Conservation (phyloP, 2,329 filamentous ascomycete genomes). For the Cercospora sp. region DNA sequence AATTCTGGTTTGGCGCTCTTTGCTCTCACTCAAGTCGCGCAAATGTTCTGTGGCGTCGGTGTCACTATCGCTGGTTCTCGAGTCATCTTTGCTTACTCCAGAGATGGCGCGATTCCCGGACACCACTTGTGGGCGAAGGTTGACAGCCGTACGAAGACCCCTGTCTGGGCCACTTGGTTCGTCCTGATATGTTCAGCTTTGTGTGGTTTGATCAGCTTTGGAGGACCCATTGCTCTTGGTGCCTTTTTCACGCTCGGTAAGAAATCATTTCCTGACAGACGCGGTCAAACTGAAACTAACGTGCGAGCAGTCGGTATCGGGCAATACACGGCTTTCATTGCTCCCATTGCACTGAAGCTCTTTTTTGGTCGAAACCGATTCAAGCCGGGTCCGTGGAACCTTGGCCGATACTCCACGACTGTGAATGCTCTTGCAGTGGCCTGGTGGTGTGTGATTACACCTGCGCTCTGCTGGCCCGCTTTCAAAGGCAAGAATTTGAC, state of each 20-base stretch:
- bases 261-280: not conserved
- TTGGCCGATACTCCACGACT: constrained; percentile 36
- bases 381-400: constrained; percentile 38
- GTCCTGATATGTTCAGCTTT: constrained; percentile 34
- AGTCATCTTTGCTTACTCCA: constrained; percentile 38
- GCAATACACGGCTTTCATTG: constrained; percentile 32
- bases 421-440: constrained; percentile 34
- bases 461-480: constrained; percentile 38
- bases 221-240: constrained; percentile 36
- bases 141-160: constrained; percentile 35
- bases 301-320: constrained; percentile 16
- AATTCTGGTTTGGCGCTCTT: constrained; percentile 39
- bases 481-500: constrained; percentile 35
- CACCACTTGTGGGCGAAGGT: constrained; percentile 35
- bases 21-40: constrained; percentile 37
- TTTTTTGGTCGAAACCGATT: constrained; percentile 35
- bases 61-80: constrained; percentile 37
- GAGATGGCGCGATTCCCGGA: constrained; percentile 36
- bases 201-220: constrained; percentile 36
- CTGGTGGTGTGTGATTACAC: constrained; percentile 38
- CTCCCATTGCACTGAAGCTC: constrained; percentile 35
- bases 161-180: constrained; percentile 38
- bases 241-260: constrained; percentile 39
- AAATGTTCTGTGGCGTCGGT: constrained; percentile 38
- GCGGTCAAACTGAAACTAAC: too few species aligned